Percentiles rank a stretch among this genome's conserved stretches.
Evolutionary conservation across 768 basidiomycete genomes (phyloP).

Genomic region (Kwoniella dendrophila): DNA sequence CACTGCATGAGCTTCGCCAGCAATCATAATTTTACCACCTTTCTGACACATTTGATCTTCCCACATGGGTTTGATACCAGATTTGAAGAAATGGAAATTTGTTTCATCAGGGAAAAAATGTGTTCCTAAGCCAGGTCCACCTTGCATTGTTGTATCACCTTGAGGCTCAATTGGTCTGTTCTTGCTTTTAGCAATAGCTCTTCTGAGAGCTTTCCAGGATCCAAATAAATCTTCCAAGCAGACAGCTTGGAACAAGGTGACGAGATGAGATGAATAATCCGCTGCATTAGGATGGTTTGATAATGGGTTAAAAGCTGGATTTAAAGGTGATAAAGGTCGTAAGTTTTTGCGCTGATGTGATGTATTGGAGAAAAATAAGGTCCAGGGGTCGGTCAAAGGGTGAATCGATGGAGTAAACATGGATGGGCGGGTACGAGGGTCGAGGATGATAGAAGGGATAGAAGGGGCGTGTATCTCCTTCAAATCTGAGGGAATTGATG

Average conservation of each 20-base stretch:
- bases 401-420: not conserved
- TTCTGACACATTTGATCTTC: slow-evolving; percentile 43
- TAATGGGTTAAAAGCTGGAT: not conserved
- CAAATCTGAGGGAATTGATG: not conserved
- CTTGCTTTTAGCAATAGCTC: slow-evolving; percentile 30
- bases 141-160: slow-evolving; percentile 12
- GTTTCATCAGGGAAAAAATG: slow-evolving; percentile 31
- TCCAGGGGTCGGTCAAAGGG: slow-evolving; percentile 14
- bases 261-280: slow-evolving; percentile 34
- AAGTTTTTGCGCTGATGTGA: slow-evolving; percentile 3
- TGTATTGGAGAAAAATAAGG: slow-evolving; percentile 20
- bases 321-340: not conserved
- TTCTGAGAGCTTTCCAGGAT: slow-evolving; percentile 38
- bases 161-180: slow-evolving; percentile 25
- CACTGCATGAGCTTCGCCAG: slow-evolving; percentile 22
- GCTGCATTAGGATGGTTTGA: not conserved
- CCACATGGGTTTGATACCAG: slow-evolving; percentile 46
- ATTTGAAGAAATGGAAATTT: slow-evolving; percentile 44
- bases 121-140: slow-evolving; percentile 31
- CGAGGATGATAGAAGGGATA: slow-evolving; percentile 9
- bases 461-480: not conserved
- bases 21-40: slow-evolving; percentile 44
- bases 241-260: slow-evolving; percentile 30
- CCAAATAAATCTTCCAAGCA: slow-evolving; percentile 38
- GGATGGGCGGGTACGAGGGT: not conserved